Evolutionary conservation across 768 basidiomycete genomes (phyloP), one percentile per base, ranked within the genome.

Genomic region (Termitomyces sp.): DNA sequence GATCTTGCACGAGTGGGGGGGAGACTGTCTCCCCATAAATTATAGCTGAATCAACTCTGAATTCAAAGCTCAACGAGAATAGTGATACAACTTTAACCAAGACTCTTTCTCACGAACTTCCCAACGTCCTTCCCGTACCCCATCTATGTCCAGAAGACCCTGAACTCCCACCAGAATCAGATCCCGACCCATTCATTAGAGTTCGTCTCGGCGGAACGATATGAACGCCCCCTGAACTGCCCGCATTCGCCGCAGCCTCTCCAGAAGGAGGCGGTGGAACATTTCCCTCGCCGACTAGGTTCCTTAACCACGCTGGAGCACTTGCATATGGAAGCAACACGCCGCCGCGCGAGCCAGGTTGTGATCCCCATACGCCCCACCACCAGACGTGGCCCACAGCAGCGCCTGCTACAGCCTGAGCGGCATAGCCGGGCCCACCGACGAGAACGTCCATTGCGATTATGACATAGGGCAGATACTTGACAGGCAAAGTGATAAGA

Each of bases 381-480:
- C 87, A 92, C 88, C 90, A 94, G 9, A 82, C 68, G 67, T 94
- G 91, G 0, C 92, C 92, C 2, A 86, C 80, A 33, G 90, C 77
- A 35, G 88, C 79, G 8, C 93, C 93, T 0, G 86, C 85, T 49
- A 91, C 67, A 26, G 80, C 73, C 28, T 75, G 65, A 7, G 83
- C 80, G 4, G 85, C 88, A 3, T 78, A 81, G 1, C 58, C 40
- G 0, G 85, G 81, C 4, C 88, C 88, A 12, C 72, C 83, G 58
- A 78, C 77, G 64, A 94, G 66, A 48, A 89, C 68, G 69, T 94
- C 93, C 65, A 95, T 71, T 38, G 67, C 83, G 53, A 94, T 79
- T 66, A 94, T 77, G 40, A 82, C 76, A 66, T 86, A 92, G 1
- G 93, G 90, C 58, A 86, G 81, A 70, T 87, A 94, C 60, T 73